phyloP scores from a whole-genome alignment of 78 protist species.

The Protostelium mycophagum region DNA sequence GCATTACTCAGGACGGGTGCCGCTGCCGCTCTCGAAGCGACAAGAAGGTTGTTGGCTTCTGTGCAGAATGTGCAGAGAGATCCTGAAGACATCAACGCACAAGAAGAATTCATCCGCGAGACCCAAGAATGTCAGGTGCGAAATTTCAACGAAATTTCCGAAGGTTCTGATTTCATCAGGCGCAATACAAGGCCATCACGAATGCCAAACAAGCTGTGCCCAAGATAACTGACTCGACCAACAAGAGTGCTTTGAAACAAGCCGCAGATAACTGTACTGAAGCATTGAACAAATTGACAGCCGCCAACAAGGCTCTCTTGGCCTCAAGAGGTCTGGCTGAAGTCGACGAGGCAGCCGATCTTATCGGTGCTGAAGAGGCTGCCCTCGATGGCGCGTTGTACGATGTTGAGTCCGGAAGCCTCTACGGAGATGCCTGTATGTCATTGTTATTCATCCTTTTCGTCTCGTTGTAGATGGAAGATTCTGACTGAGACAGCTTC shows the following conservation, averaged over 20 bases:
- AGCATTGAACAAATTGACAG: neutral
- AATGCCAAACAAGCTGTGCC: conserved; percentile 41
- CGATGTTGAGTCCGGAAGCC: neutral
- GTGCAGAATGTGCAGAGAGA: conserved; percentile 12
- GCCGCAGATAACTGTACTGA: conserved; percentile 28
- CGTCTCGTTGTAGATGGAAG: no score
- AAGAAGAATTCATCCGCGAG: conserved; percentile 26
- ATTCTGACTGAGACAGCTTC: neutral
- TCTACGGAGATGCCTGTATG: neutral
- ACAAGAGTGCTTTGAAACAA: conserved; percentile 24
- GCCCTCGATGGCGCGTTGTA: neutral
- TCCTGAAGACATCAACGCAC: conserved; percentile 46
- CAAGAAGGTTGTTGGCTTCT: conserved; percentile 11
- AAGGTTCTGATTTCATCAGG: no score
- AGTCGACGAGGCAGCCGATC: neutral
- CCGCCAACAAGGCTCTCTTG: conserved; percentile 44
- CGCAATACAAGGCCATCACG: conserved; percentile 14
- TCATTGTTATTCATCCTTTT: neutral
- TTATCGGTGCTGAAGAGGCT: neutral
- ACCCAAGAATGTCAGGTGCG: neutral
- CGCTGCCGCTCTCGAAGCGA: conserved; percentile 15
- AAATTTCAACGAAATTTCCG: no score
- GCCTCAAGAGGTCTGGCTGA: conserved; percentile 20
- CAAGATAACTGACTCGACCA: conserved; percentile 20
- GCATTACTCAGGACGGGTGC: neutral